A percentile compares a stretch with the other conserved stretches of the same genome.
Conservation (phyloP, 371 early-diverging fungal species). For the Lichtheimia hyalospora region DNA sequence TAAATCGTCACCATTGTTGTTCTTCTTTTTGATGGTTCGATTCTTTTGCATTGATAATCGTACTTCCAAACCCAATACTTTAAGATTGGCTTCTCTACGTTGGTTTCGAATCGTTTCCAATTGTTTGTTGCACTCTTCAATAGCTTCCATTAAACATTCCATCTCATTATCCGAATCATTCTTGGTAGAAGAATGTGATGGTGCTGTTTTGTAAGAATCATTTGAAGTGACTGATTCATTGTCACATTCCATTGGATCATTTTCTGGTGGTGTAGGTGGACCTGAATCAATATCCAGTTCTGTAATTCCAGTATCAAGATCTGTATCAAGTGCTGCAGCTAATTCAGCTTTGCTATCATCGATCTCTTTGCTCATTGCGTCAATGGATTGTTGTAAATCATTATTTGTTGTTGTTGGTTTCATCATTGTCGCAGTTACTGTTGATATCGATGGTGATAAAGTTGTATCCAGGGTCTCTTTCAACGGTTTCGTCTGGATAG, state of each 20-base stretch:
- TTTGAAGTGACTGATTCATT: neutral
- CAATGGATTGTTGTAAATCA: slow-evolving; percentile 10
- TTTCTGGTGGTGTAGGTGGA: neutral
- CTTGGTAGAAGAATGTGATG: neutral
- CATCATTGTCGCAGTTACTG: neutral
- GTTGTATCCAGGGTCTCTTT: too few relatives aligned
- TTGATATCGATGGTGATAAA: neutral
- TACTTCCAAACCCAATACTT: slow-evolving; percentile 21
- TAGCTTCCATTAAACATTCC: slow-evolving; percentile 1
- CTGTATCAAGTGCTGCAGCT: slow-evolving; percentile 8
- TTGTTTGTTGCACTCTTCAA: slow-evolving; percentile 3
- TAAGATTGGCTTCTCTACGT: slow-evolving; percentile 10
- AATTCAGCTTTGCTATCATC: slow-evolving; percentile 11
- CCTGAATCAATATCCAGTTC: neutral
- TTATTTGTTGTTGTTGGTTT: neutral
- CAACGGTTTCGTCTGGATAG: neutral
- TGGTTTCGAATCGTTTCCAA: neutral
- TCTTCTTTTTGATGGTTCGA: neutral
- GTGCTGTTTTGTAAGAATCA: slow-evolving; percentile 1
- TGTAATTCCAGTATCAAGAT: neutral
- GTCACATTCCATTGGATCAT: neutral
- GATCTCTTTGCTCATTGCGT: slow-evolving; percentile 10
- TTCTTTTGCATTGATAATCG: slow-evolving; percentile 24
- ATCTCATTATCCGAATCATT: slow-evolving; percentile 7
- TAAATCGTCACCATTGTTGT: too few relatives aligned